Base-by-base conservation (phyloP, 2,329 filamentous ascomycete genomes). In the Trichoderma cornu-damae region DNA sequence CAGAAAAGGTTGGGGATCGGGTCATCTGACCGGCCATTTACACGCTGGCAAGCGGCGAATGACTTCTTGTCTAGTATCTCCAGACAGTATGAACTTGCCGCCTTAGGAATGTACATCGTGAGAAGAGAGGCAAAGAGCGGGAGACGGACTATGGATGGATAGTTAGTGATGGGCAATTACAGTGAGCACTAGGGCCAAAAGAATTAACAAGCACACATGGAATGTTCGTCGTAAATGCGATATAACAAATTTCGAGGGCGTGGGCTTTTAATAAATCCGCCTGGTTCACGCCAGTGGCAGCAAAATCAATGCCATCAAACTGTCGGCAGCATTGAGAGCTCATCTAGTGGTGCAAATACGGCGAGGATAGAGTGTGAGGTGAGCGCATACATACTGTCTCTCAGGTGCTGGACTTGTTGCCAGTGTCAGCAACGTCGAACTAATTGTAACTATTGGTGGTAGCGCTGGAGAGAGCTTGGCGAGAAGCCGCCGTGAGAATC, bases 171-270 rank as follows among this genome's bases (percentile, higher is more conserved):
- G 24, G 22, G 42, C 3, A 67, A 72, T 65, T 62, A 77, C 77
- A 77, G 51, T 73, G 78, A 1, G 72, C 67, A 26, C 79, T 76
- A 12, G 77, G 76, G 0, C 77, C 77, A 61, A 79, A 79, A 3
- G 74, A 68, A 58, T 79, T 79, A 3, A 79, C 74, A 4, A 77
- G 65, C 2, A 78, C 75, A 0, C 76, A 63, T 0, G 73, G 66
- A 4, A 68, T 72, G 5, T 72, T 72, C n/a, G 73, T 67, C 0
- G 75, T 75, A 46, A 78, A 75, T 0, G 76, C 73, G 11, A 77
- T 67, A 1, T 75, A 75, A 53, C 75, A 78, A 2, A 79, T 67
- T 2, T 73, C 67, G 0, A 70, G 61, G 0, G 75, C 73, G 12
- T 70, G 65, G 0, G 57, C 50, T 9, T 74, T 69, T 1, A 76